Percentiles rank a stretch among this genome's conserved stretches.
phyloP scores from a whole-genome alignment of 2,329 filamentous ascomycete genomes.

The Macroventuria anomochaeta region DNA sequence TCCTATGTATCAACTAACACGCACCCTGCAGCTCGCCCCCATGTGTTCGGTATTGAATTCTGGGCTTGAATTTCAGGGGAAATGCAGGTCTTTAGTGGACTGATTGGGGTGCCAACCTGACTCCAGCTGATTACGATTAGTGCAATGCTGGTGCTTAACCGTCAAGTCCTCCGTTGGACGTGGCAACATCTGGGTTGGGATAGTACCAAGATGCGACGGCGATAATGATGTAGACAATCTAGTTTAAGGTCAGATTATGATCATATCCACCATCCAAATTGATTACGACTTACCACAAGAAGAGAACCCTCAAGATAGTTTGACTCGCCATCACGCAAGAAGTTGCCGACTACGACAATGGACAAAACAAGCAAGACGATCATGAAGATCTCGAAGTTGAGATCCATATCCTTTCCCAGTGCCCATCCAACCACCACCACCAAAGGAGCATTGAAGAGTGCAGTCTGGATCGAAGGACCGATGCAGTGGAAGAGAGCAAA shows the following conservation, averaged over 20 bases:
- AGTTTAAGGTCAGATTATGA: neutral
- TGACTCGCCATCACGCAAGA: slow-evolving; percentile 84
- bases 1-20: too few relatives aligned
- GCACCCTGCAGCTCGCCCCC: too few relatives aligned
- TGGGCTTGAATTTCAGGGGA: too few relatives aligned
- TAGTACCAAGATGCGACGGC: slow-evolving; percentile 68
- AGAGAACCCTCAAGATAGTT: slow-evolving; percentile 90
- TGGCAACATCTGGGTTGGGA: slow-evolving; percentile 56
- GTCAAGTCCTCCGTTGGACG: slow-evolving; percentile 33
- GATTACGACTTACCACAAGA: slow-evolving; percentile 60
- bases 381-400: slow-evolving; percentile 90
- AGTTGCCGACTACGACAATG: slow-evolving; percentile 86
- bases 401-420: slow-evolving; percentile 70
- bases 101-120: too few relatives aligned
- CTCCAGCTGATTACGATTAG: too few relatives aligned
- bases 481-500: slow-evolving; percentile 85
- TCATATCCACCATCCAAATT: neutral
- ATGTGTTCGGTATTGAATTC: too few relatives aligned
- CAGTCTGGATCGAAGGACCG: slow-evolving; percentile 86
- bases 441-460: slow-evolving; percentile 84
- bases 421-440: slow-evolving; percentile 86
- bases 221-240: slow-evolving; percentile 68
- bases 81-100: too few relatives aligned
- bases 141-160: neutral
- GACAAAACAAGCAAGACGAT: slow-evolving; percentile 80